Evolutionary conservation across 2,329 filamentous ascomycete genomes (phyloP), one percentile per base, ranked within the genome.

Genomic region (Fusarium globosum): DNA sequence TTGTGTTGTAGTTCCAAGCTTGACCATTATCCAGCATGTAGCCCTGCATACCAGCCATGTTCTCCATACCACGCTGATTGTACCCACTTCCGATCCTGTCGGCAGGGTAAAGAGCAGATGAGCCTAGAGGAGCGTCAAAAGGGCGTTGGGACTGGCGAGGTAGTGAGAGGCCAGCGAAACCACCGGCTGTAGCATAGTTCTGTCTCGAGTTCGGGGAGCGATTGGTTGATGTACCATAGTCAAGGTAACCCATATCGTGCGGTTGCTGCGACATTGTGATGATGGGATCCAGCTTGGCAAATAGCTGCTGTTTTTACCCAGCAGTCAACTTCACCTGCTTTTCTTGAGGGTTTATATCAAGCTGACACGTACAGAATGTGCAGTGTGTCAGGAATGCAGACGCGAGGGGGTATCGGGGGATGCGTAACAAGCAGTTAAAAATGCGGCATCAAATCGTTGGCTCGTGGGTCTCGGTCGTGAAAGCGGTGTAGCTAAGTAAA

Each of bases 1-100:
- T 89, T 77, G 89, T 90, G 68, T 85, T 86, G 75, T 94, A 91
- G 81, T 91, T 94, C 95, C 95, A 97, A 26, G 92, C 91, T 79
- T 94, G 92, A 80, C 91, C 90, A 79, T 95, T 94, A 76, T 95
- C 86, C 61, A 88, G 78, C 84, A 88, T 86, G 68, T 88, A 88
- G 38, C 81, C 82, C 36, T 85, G 85, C 79, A 87, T 80, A 65
- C 82, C 79, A 73, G 82, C 75, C 81, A 87, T 82, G 77, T 81
- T 81, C 65, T 86, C 88, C 77, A 89, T 87, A 65, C 87, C 88
- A 72, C 94, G 92, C 59, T 85, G 85, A 64, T 87, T 89, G 77
- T 84, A 85, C 87, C 86, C 79, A 86, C 89, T 76, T 86, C 86
- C 81, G 86, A 91, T 83, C 86, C 93, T 83, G 83, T 96, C 94